Percentiles rank a stretch among this genome's conserved stretches.
Conservation (phyloP, 495 filamentous ascomycete species). For the Beverwykella pulmonaria region DNA sequence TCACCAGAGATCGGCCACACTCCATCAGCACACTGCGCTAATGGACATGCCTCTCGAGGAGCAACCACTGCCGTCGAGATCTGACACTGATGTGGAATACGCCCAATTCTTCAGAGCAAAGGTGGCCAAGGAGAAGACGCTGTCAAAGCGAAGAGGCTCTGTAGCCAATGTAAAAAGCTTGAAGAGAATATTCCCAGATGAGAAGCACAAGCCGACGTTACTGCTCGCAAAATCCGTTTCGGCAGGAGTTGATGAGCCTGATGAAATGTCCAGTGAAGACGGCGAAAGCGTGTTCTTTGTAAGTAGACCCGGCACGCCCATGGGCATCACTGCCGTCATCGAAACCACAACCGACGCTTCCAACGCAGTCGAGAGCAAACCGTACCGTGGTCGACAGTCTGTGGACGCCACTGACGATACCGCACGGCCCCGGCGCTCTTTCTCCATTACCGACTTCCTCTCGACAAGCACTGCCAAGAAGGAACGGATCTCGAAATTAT, state of each 20-base stretch:
- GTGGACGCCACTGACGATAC: conserved; percentile 12
- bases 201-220: conserved; percentile 40
- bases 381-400: background rate
- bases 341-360: conserved; percentile 15
- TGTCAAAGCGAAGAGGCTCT: conserved; percentile 37
- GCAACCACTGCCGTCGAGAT: background rate
- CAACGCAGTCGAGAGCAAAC: conserved; percentile 7
- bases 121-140: conserved; percentile 34
- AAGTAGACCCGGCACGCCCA: conserved; percentile 40
- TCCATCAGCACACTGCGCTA: conserved; percentile 53
- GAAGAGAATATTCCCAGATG: conserved; percentile 45
- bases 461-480: conserved; percentile 41
- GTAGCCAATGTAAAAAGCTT: conserved; percentile 37
- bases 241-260: conserved; percentile 33
- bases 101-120: conserved; percentile 45
- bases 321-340: conserved; percentile 31
- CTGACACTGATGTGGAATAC: conserved; percentile 34
- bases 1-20: conserved; percentile 77
- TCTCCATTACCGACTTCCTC: conserved; percentile 47
- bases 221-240: conserved; percentile 40
- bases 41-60: conserved; percentile 37
- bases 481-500: conserved; percentile 35
- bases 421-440: conserved; percentile 41
- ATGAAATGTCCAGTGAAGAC: conserved; percentile 40
- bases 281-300: conserved; percentile 39